A percentile compares a stretch with the other conserved stretches of the same genome.
phyloP scores from a whole-genome alignment of 2,329 filamentous ascomycete species.

The Xylogone sp. region DNA sequence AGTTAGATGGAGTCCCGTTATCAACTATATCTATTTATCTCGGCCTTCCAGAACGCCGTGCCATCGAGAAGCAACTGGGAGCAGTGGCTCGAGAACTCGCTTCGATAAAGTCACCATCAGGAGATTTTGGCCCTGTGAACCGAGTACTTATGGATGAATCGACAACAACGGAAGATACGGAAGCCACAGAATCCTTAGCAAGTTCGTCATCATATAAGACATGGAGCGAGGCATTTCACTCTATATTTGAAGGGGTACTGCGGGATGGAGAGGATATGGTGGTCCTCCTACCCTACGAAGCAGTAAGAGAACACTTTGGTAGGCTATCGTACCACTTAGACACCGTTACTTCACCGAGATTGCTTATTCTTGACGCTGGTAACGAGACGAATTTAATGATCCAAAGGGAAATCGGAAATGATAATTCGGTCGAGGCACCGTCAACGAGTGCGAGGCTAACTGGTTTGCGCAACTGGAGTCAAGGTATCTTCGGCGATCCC shows the following conservation, averaged over 20 bases:
- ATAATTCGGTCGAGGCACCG: slow-evolving; percentile 3
- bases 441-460: slow-evolving; percentile 30
- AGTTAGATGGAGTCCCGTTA: slow-evolving; percentile 17
- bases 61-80: slow-evolving; percentile 25
- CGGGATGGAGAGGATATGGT: slow-evolving; percentile 58
- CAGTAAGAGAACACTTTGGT: slow-evolving; percentile 48
- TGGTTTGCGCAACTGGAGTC: slow-evolving; percentile 56
- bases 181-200: slow-evolving; percentile 19
- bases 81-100: slow-evolving; percentile 21
- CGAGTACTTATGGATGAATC: slow-evolving; percentile 19
- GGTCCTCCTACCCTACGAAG: slow-evolving; percentile 53
- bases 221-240: slow-evolving; percentile 56
- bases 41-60: slow-evolving; percentile 16
- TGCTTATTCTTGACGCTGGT: slow-evolving; percentile 52
- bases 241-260: slow-evolving; percentile 51
- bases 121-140: slow-evolving; percentile 24
- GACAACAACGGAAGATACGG: slow-evolving; percentile 1
- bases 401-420: slow-evolving; percentile 10
- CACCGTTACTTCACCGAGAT: slow-evolving; percentile 44
- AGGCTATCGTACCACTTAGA: slow-evolving; percentile 48
- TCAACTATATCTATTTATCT: slow-evolving; percentile 22
- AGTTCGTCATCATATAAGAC: slow-evolving; percentile 21
- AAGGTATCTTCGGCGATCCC: slow-evolving; percentile 57
- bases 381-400: slow-evolving; percentile 49
- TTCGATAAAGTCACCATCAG: slow-evolving; percentile 20